Conservation (phyloP, 257 asterid genomes). For the Jasminum sambac region DNA sequence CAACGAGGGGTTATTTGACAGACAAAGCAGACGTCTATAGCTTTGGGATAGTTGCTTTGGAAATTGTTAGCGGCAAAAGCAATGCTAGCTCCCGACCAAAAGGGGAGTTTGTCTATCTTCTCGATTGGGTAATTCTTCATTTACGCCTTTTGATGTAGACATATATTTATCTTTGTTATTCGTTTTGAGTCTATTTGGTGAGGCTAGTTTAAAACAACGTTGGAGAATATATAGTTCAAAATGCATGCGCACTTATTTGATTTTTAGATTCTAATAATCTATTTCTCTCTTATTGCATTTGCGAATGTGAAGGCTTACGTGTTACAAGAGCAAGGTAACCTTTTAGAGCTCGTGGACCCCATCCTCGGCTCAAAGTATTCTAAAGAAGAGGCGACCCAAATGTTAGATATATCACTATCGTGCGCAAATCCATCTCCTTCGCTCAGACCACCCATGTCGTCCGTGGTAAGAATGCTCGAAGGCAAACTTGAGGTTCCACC, state of each 20-base stretch:
- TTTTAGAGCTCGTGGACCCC: slow-evolving; percentile 80
- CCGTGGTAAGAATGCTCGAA: slow-evolving; percentile 82
- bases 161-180: no score
- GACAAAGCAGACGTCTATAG: slow-evolving; percentile 69
- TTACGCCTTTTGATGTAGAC: no score
- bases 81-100: slow-evolving; percentile 52
- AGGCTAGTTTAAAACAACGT: no score
- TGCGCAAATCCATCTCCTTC: slow-evolving; percentile 83
- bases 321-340: slow-evolving; percentile 81
- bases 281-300: neutral
- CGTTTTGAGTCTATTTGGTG: no score
- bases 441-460: slow-evolving; percentile 84
- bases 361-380: no score
- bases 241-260: no score
- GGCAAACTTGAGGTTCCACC: slow-evolving; percentile 77
- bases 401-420: slow-evolving; percentile 61
- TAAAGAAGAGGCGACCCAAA: slow-evolving; percentile 59
- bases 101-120: slow-evolving; percentile 56
- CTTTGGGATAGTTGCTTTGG: slow-evolving; percentile 63
- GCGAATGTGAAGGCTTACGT: slow-evolving; percentile 69
- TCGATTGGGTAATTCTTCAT: slow-evolving; percentile 53
- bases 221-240: no score
- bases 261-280: neutral
- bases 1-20: slow-evolving; percentile 61
- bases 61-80: slow-evolving; percentile 58